Evolutionary conservation across 2,329 filamentous ascomycete genomes (phyloP).

Genomic region (Curvularia hawaiiensis): DNA sequence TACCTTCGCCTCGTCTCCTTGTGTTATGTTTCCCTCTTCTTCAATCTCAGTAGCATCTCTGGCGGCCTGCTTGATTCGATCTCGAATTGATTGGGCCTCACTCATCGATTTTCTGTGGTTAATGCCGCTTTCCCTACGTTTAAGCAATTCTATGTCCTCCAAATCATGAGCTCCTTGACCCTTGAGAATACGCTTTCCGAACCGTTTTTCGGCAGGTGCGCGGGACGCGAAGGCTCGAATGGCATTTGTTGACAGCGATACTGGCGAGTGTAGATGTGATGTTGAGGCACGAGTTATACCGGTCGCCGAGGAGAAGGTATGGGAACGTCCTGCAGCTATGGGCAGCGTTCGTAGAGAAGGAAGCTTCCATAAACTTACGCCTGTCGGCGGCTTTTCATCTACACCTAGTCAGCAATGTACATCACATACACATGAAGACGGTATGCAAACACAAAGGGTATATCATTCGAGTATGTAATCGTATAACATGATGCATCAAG

Average conservation of each 20-base stretch:
- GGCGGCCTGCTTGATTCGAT: not conserved
- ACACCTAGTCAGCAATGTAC: slow-evolving; percentile 28
- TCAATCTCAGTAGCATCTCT: not conserved
- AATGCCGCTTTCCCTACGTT: too few relatives aligned
- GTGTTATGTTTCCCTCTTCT: not conserved
- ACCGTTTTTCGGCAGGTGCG: too few relatives aligned
- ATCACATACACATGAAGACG: slow-evolving; percentile 23
- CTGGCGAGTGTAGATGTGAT: not conserved
- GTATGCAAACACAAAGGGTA: slow-evolving; percentile 21
- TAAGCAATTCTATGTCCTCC: not conserved
- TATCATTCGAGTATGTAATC: slow-evolving; percentile 39
- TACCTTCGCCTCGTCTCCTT: not conserved
- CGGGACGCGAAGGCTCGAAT: slow-evolving; percentile 12
- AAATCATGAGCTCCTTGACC: not conserved
- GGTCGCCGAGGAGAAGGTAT: not conserved
- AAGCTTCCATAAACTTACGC: not conserved
- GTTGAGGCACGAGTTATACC: not conserved
- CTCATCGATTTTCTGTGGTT: not conserved
- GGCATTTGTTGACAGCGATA: not conserved
- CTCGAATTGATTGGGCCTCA: not conserved
- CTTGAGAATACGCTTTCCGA: not conserved
- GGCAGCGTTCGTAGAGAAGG: not conserved
- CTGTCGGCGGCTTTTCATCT: slow-evolving; percentile 16
- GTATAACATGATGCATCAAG: slow-evolving; percentile 16
- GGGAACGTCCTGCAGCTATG: not conserved